Percentiles rank a stretch among this genome's conserved stretches.
Conservation (phyloP, 2,329 filamentous ascomycete species). For the Alternaria sp. region DNA sequence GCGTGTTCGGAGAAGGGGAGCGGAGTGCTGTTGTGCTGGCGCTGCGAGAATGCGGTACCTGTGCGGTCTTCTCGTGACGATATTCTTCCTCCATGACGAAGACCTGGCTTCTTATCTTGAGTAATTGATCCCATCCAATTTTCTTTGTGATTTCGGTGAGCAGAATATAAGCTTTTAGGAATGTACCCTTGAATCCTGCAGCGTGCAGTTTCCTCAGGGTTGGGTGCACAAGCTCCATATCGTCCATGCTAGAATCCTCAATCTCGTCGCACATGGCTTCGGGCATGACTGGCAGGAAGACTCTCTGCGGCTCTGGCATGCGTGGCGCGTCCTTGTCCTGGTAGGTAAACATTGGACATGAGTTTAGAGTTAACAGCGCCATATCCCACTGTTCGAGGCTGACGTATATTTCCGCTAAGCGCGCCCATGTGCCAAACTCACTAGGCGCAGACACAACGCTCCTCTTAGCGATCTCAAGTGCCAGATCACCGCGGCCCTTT, state of each 20-base stretch:
- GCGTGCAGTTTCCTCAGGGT: slow-evolving; percentile 86
- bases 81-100: slow-evolving; percentile 99
- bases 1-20: slow-evolving; percentile 63
- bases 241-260: slow-evolving; percentile 83
- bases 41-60: slow-evolving; percentile 64
- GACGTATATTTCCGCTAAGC: slow-evolving; percentile 92
- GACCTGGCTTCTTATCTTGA: slow-evolving; percentile 94
- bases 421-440: slow-evolving; percentile 96
- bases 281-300: slow-evolving; percentile 83
- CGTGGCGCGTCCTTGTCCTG: slow-evolving; percentile 96
- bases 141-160: slow-evolving; percentile 95
- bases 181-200: slow-evolving; percentile 91
- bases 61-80: slow-evolving; percentile 74
- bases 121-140: slow-evolving; percentile 95
- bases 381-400: slow-evolving; percentile 96
- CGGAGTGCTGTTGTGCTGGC: slow-evolving; percentile 82
- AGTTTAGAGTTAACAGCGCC: slow-evolving; percentile 93
- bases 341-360: slow-evolving; percentile 99
- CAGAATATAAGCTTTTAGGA: slow-evolving; percentile 91
- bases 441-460: slow-evolving; percentile 94
- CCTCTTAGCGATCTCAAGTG: slow-evolving; percentile 90
- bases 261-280: slow-evolving; percentile 96
- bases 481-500: slow-evolving; percentile 87
- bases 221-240: slow-evolving; percentile 84
- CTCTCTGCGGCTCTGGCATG: slow-evolving; percentile 90